phyloP scores from a whole-genome alignment of 208 protist genomes.

The Leishmania aethiopica region DNA sequence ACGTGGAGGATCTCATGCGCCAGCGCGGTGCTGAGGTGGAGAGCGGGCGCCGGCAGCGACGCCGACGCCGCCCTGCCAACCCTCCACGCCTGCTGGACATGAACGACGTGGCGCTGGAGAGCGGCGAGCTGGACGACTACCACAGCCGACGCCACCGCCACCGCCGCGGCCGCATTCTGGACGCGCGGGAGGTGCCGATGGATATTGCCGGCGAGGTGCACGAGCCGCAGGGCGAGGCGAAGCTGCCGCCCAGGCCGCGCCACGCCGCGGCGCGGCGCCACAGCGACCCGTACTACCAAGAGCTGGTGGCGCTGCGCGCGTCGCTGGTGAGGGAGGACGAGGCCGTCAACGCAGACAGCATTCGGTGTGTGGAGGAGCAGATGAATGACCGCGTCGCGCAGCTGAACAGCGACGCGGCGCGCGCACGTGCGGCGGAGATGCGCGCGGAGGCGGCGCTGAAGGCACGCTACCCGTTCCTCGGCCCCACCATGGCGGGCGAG shows the following conservation, averaged over 20 bases:
- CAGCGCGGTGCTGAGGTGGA: constrained; percentile 37
- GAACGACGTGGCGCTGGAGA: constrained; percentile 33
- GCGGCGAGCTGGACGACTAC: constrained; percentile 33
- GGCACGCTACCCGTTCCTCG: constrained; percentile 16
- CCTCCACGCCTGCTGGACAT: constrained; percentile 39
- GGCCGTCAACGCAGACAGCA: constrained; percentile 31
- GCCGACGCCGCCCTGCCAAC: constrained; percentile 18
- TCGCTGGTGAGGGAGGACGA: constrained; percentile 37
- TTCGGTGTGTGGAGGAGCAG: constrained; percentile 44
- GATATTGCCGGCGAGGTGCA: constrained; percentile 23
- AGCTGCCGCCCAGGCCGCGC: constrained; percentile 19
- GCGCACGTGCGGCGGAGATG: background rate
- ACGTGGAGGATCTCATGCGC: constrained; percentile 33
- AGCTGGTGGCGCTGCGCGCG: constrained; percentile 45
- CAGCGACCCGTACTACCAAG: constrained; percentile 53
- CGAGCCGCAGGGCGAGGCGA: constrained; percentile 25
- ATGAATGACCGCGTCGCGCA: constrained; percentile 49
- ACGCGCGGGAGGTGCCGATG: constrained; percentile 22
- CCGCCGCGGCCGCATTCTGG: constrained; percentile 20
- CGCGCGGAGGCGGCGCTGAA: constrained; percentile 28
- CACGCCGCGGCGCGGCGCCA: constrained; percentile 19
- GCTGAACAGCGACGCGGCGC: constrained; percentile 16
- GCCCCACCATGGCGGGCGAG: background rate
- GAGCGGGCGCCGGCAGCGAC: constrained; percentile 26
- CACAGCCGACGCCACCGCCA: constrained; percentile 31